phyloP scores from a whole-genome alignment of 192 early-diverging fungal species.

The Entrophospora sp. region DNA sequence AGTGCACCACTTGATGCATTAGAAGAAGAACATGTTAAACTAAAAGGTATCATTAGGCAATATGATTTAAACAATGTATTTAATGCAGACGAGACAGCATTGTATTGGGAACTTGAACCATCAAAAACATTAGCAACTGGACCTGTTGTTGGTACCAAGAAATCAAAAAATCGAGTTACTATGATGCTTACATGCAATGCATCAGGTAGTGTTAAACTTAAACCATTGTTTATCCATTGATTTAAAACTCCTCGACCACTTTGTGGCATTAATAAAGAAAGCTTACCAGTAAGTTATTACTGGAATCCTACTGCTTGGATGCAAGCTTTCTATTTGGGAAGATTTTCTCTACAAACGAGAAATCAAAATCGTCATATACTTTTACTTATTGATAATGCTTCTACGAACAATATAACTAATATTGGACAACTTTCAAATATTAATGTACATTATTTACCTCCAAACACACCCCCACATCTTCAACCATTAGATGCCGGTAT shows the following conservation, averaged over 20 bases:
- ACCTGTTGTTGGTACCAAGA: neutral
- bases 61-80: neutral
- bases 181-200: neutral
- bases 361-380: neutral
- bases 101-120: no score
- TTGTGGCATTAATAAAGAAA: neutral
- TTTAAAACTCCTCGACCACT: neutral
- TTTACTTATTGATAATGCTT: neutral
- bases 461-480: neutral
- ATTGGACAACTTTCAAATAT: neutral
- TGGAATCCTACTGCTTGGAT: neutral
- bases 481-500: neutral
- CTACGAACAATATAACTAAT: neutral
- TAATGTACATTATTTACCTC: neutral
- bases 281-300: neutral
- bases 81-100: neutral
- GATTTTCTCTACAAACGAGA: neutral
- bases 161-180: neutral
- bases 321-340: neutral
- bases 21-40: neutral
- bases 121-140: neutral
- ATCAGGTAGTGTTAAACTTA: neutral
- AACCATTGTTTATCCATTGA: neutral
- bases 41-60: neutral
- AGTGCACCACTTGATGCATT: neutral